Base-by-base conservation (phyloP, 495 filamentous ascomycete genomes). In the Trypethelium eluteriae region DNA sequence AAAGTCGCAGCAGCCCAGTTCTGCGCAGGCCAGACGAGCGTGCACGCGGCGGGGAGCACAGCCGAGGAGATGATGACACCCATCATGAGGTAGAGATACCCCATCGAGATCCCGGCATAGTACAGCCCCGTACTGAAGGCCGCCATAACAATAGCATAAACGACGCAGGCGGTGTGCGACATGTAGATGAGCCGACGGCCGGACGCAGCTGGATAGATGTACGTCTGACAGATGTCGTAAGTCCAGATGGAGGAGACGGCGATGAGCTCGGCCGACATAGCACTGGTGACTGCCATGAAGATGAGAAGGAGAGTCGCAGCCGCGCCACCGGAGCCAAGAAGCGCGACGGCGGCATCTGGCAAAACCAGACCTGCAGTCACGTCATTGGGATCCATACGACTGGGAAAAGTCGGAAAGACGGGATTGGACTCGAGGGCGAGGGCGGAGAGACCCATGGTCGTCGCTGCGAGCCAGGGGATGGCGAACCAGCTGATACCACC, bases 261-360 rank as follows among this genome's bases (percentile, higher is more conserved):
- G 67, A 98, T 96, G 38, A 96, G 79, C 75, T 97, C 90, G 0
- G 91, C 89, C 14, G 92, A 96, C 63, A 88, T 90, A 11, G 93
- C 93, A 11, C 86, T 90, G 2, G 93, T 98, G 56, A 97, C 93
- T 18, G 93, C 93, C 90, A 97, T 96, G 81, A 98, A 97, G 64
- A 97, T 85, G 65, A 98, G 87, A 14, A 98, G 78, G 0, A 95
- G 83, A 0, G 91, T 91, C 36, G 85, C 90, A 35, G 86, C 88
- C 2, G 93, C 93, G 39, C 93, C 93, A 10, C 92, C 93, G 71
- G 88, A 90, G 2, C 93, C 93, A 34, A 96, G 83, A 3, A 98
- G 76, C n/a, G 92, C 90, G 63, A 96, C 89, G 2, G 93, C 88
- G 2, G 92, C 93, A 65, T 91, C 90, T 0, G 93, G 93, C 0